These are phyloP conservation scores for Peronosclerospora sorghi DNA, from an alignment of 352 stramenopile genomes.

Conservation along the genomic window DNA sequence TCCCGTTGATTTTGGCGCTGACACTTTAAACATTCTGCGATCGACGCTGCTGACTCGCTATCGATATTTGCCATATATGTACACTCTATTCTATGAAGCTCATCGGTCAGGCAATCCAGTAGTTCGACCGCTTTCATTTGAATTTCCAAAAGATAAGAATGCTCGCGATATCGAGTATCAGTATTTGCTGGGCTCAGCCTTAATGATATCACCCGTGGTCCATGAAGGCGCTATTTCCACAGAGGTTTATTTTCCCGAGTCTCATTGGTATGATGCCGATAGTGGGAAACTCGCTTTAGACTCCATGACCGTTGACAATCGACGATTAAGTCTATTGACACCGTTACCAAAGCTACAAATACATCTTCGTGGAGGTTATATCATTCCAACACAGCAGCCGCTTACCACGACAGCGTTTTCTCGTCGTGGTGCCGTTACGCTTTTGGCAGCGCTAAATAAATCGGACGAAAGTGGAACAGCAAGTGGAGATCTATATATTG, in stretches of 20 bases:
- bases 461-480: slow-evolving; percentile 13
- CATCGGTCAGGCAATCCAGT: slow-evolving; percentile 34
- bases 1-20: slow-evolving; percentile 54
- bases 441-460: slow-evolving; percentile 40
- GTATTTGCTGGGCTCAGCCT: slow-evolving; percentile 52
- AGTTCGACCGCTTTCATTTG: slow-evolving; percentile 43
- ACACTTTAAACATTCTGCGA: slow-evolving; percentile 53
- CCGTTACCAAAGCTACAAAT: slow-evolving; percentile 48
- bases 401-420: slow-evolving; percentile 46
- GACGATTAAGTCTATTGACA: slow-evolving; percentile 33
- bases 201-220: slow-evolving; percentile 77
- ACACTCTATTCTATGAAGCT: slow-evolving; percentile 66
- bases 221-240: slow-evolving; percentile 44
- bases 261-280: slow-evolving; percentile 59
- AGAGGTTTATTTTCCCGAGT: slow-evolving; percentile 53
- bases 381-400: slow-evolving; percentile 51
- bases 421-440: slow-evolving; percentile 35
- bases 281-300: slow-evolving; percentile 28
- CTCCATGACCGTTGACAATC: slow-evolving; percentile 1
- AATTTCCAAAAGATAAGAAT: slow-evolving; percentile 44
- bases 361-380: slow-evolving; percentile 48
- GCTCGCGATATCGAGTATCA: slow-evolving; percentile 41
- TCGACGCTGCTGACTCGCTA: slow-evolving; percentile 55
- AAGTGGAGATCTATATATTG: slow-evolving; percentile 57
- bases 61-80: slow-evolving; percentile 73